Percentiles rank a stretch among this genome's conserved stretches.
phyloP scores from a whole-genome alignment of 1,284 basidiomycete genomes.

The Melampsora americana region DNA sequence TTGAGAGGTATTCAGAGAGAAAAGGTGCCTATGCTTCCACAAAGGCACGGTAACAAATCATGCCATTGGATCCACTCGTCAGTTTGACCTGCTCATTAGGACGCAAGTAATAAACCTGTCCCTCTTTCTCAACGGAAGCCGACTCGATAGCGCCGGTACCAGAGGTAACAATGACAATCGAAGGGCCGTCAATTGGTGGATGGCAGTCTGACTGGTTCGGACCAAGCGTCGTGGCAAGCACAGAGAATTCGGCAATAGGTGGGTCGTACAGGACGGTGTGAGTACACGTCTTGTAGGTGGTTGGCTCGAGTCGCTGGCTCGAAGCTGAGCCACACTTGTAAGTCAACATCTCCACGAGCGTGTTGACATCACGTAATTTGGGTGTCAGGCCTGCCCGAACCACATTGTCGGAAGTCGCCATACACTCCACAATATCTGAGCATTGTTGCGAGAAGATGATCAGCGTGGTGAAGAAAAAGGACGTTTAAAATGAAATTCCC shows the following conservation, averaged over 20 bases:
- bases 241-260: constrained; percentile 89
- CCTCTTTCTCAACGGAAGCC: constrained; percentile 58
- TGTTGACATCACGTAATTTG: constrained; percentile 87
- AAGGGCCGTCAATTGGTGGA: constrained; percentile 71
- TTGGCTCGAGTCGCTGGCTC: constrained; percentile 68
- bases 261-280: constrained; percentile 75
- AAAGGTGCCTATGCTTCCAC: background rate
- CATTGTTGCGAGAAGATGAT: constrained; percentile 1
- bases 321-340: constrained; percentile 70
- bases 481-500: background rate
- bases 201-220: constrained; percentile 61
- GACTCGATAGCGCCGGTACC: constrained; percentile 61
- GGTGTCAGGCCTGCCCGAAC: constrained; percentile 97
- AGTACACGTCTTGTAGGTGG: constrained; percentile 56
- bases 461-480: background rate
- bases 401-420: constrained; percentile 96
- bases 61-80: constrained; percentile 51
- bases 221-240: constrained; percentile 65
- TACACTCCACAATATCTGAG: constrained; percentile 93
- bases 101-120: constrained; percentile 56
- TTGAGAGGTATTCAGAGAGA: background rate
- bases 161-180: constrained; percentile 71
- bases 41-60: constrained; percentile 4
- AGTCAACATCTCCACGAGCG: constrained; percentile 81
- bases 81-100: constrained; percentile 68